Percentiles rank a stretch among this genome's conserved stretches.
phyloP scores from a whole-genome alignment of 2,329 filamentous ascomycete species.

The Cyphellophora attinorum region DNA sequence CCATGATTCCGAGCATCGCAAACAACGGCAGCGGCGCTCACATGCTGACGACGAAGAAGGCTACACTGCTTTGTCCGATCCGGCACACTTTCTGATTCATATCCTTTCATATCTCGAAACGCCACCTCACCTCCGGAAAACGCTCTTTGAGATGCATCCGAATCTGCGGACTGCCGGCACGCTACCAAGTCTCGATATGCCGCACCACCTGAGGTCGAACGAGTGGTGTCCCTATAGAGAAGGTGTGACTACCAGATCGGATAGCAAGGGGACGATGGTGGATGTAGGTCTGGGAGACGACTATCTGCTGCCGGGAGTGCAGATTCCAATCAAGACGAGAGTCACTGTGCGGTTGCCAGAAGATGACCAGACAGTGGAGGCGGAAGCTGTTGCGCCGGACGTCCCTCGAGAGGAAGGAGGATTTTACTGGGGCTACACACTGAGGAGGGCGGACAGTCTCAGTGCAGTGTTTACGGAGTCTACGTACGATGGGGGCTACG shows the following conservation, averaged over 20 bases:
- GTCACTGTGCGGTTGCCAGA: constrained; percentile 58
- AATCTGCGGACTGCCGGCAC: constrained; percentile 66
- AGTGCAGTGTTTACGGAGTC: constrained; percentile 70
- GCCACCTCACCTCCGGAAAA: constrained; percentile 68
- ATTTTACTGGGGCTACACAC: constrained; percentile 78
- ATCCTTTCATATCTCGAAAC: constrained; percentile 74
- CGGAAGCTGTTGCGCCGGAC: constrained; percentile 57
- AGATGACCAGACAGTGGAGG: constrained; percentile 23
- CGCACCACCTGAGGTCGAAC: constrained; percentile 65
- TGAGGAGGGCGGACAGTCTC: constrained; percentile 57
- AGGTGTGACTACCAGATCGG: constrained; percentile 52
- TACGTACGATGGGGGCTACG: constrained; percentile 67
- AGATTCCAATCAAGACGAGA: constrained; percentile 60
- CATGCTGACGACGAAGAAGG: constrained; percentile 30
- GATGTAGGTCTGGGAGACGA: constrained; percentile 40
- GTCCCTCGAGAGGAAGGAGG: constrained; percentile 64
- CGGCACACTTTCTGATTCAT: constrained; percentile 70
- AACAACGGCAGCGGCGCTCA: constrained; percentile 33
- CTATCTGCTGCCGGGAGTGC: constrained; percentile 44
- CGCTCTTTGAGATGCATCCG: constrained; percentile 67
- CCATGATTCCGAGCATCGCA: constrained; percentile 26
- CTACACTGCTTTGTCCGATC: constrained; percentile 62
- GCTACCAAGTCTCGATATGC: constrained; percentile 72
- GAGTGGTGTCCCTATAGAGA: constrained; percentile 76
- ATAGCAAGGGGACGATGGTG: constrained; percentile 40